These are phyloP conservation scores for Darksidea phi DNA, from an alignment of 495 filamentous ascomycete species.

Conservation along the genomic window DNA sequence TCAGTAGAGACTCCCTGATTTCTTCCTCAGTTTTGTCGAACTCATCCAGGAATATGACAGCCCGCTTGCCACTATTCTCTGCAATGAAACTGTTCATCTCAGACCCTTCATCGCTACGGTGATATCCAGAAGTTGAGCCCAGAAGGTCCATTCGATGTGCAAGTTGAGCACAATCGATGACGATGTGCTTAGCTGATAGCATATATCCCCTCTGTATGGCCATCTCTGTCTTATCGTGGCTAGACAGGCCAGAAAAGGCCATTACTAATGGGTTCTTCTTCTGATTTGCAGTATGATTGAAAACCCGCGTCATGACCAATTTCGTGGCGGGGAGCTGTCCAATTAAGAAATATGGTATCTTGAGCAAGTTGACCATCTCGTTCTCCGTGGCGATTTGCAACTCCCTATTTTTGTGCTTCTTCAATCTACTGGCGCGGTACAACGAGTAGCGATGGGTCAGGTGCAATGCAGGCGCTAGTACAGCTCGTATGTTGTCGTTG, in stretches of 20 bases:
- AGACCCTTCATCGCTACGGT: slow-evolving; percentile 43
- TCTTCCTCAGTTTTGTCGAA: slow-evolving; percentile 55
- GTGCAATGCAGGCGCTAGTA: slow-evolving; percentile 37
- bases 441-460: slow-evolving; percentile 52
- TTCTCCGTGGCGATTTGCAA: slow-evolving; percentile 41
- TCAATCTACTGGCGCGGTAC: slow-evolving; percentile 39
- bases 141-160: slow-evolving; percentile 48
- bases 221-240: slow-evolving; percentile 27
- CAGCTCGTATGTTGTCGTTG: not conserved
- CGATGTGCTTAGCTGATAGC: slow-evolving; percentile 45
- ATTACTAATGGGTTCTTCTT: slow-evolving; percentile 27
- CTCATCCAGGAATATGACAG: slow-evolving; percentile 57
- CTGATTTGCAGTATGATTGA: slow-evolving; percentile 38
- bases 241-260: slow-evolving; percentile 20
- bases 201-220: slow-evolving; percentile 19
- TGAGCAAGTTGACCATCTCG: slow-evolving; percentile 44
- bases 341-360: slow-evolving; percentile 49
- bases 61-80: slow-evolving; percentile 41
- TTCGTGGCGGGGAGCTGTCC: slow-evolving; percentile 47
- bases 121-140: slow-evolving; percentile 45
- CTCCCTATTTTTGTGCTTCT: slow-evolving; percentile 35
- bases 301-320: slow-evolving; percentile 40
- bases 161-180: slow-evolving; percentile 49
- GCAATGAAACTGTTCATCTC: slow-evolving; percentile 55
- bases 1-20: slow-evolving; percentile 9